Percentiles rank a stretch among this genome's conserved stretches.
These are phyloP conservation scores for Penicillium sp. DNA, from an alignment of 2,329 filamentous ascomycete species.

Conservation along the genomic window DNA sequence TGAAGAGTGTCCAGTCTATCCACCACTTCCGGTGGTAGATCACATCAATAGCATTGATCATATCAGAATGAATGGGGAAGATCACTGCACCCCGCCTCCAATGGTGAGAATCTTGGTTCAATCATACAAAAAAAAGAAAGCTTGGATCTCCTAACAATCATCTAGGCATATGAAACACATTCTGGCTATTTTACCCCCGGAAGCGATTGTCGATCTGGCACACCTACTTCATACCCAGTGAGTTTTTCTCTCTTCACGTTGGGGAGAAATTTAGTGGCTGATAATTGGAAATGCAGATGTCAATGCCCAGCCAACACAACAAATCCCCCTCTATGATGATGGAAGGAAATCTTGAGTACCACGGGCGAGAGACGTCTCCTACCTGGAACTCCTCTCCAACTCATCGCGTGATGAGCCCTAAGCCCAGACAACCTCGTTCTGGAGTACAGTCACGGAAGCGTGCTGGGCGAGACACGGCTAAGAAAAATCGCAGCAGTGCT, in stretches of 20 bases:
- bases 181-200: constrained; percentile 5
- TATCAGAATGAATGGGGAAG: constrained; percentile 3
- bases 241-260: constrained; percentile 4
- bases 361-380: too few species aligned
- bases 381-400: constrained; percentile 2
- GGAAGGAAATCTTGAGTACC: constrained; percentile 6
- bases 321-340: constrained; percentile 23
- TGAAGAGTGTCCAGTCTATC: constrained; percentile 14
- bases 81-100: constrained; percentile 7
- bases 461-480: constrained; percentile 10
- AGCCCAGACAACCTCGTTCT: constrained; percentile 7
- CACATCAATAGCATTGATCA: not conserved
- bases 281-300: constrained; percentile 9
- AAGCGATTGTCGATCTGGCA: constrained; percentile 12
- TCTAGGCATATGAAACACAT: constrained; percentile 15
- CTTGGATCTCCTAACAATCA: not conserved
- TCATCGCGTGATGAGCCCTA: constrained; percentile 3
- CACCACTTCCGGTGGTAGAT: constrained; percentile 9
- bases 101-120: constrained; percentile 19
- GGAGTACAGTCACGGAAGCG: constrained; percentile 7
- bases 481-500: constrained; percentile 10
- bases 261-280: constrained; percentile 1
- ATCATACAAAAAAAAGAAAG: not conserved
- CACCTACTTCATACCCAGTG: constrained; percentile 22
- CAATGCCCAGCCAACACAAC: constrained; percentile 15